Base-by-base conservation (phyloP, 2,329 filamentous ascomycete species). In the Paecilomyces sp. region DNA sequence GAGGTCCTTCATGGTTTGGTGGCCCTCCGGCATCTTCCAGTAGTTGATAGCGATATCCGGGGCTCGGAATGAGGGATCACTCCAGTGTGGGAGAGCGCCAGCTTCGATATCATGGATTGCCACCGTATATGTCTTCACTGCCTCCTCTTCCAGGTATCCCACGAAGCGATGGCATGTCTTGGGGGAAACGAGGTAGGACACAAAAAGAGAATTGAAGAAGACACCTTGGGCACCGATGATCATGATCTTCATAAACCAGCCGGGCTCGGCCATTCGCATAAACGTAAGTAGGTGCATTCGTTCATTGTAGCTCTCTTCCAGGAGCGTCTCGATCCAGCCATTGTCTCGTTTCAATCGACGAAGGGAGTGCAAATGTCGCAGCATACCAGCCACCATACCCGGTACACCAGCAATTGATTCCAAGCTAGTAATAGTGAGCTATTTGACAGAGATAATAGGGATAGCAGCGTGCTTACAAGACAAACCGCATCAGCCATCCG, bases 91-190 rank as follows among this genome's bases (percentile, higher is more conserved):
- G 13, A 97, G 79, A 60, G 85, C 84, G n/a, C 93, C 93, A 2
- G 83, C 82, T 60, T 97, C 92, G 25, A 99, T 84, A 70, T 97
- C 94, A 65, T 86, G 81, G 67, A 97, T 89, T 62, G 91, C 90
- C 56, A 92, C 87, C 0, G 91, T 94, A 79, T 99, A 99, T 0
- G 94, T 99, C 70, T 96, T 84, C 1, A 97, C 93, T 8, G 94
- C 94, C 75, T 99, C 94, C 74, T 99, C 94, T 75, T 99, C 94
- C 13, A 99, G 85, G 68, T 97, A 97, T 1, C 92, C 94, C 58
- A 97, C 92, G 74, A 99, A 97, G 53, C 94, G 88, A 75, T 99
- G 94, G 70, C 90, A 93, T 63, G 91, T 93, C 62, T 88, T 86
- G 6, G 94, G 93, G 1, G 88, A 91, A 61, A 96, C 70, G 33